A percentile compares a stretch with the other conserved stretches of the same genome.
Conservation (phyloP, 1,139 yeast genomes). For the Saccharomycopsis phalli region DNA sequence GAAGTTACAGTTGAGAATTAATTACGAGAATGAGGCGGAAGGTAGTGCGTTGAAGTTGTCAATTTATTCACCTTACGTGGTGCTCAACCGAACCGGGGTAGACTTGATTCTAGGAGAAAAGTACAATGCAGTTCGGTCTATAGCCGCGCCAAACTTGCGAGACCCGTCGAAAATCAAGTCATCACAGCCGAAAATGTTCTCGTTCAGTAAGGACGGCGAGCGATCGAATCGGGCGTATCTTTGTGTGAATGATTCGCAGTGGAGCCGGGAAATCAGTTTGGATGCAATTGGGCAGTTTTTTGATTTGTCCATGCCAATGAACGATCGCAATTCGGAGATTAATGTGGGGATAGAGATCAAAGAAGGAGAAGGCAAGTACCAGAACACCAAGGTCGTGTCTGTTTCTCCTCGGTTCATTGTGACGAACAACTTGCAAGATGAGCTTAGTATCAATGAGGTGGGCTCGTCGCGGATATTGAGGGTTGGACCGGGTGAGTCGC, state of each 20-base stretch:
- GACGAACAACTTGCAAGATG: constrained; percentile 49
- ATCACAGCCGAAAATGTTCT: constrained; percentile 70
- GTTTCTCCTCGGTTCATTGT: constrained; percentile 78
- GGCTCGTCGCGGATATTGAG: constrained; percentile 44
- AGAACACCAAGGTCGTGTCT: constrained; percentile 67
- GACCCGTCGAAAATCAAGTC: constrained; percentile 27
- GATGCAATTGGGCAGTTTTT: constrained; percentile 84
- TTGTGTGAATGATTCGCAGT: constrained; percentile 59
- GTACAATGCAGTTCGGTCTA: constrained; percentile 41
- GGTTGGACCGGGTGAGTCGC: constrained; percentile 40
- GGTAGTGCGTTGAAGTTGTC: constrained; percentile 46
- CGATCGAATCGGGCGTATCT: constrained; percentile 63
- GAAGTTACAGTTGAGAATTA: constrained; percentile 50
- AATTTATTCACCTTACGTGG: constrained; percentile 77
- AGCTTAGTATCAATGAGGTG: constrained; percentile 58
- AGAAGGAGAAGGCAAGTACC: constrained; percentile 87
- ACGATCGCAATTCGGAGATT: constrained; percentile 52
- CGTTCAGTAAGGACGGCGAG: constrained; percentile 56
- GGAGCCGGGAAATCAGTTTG: constrained; percentile 72
- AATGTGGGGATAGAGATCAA: constrained; percentile 66
- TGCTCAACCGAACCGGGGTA: constrained; percentile 72
- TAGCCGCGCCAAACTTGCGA: constrained; percentile 25
- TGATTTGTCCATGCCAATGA: constrained; percentile 53
- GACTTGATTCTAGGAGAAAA: constrained; percentile 53
- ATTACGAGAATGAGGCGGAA: constrained; percentile 39